Evolutionary conservation across 176 grass and related monocot genomes (phyloP).

Genomic region (Puccinellia tenuiflora): DNA sequence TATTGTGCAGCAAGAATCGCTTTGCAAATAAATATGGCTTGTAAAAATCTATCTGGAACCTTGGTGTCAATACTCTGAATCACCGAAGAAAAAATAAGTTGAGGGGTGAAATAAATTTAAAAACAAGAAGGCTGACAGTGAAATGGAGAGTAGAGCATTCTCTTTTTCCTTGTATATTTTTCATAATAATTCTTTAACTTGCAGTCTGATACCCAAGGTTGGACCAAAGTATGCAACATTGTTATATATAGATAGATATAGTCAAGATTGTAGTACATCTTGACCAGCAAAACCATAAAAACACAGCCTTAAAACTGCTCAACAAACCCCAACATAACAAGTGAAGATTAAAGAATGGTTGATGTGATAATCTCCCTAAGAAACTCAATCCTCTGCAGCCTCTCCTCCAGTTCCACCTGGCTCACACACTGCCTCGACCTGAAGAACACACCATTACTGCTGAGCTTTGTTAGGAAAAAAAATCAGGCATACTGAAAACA

Average conservation of each 20-base stretch:
- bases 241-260: background rate
- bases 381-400: constrained; percentile 68
- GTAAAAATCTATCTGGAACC: background rate
- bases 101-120: background rate
- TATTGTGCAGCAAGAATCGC: background rate
- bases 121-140: background rate
- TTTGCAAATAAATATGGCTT: background rate
- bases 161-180: background rate
- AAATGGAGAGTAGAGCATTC: background rate
- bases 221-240: background rate
- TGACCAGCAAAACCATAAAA: background rate
- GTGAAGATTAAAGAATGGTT: constrained; percentile 63
- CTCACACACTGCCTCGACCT: constrained; percentile 25
- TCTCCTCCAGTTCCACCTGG: constrained; percentile 51
- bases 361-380: constrained; percentile 49
- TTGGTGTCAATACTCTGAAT: background rate
- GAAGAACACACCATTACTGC: background rate
- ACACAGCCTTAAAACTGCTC: background rate
- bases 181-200: background rate
- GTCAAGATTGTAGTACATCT: background rate
- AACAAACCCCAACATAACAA: constrained; percentile 5
- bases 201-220: background rate
- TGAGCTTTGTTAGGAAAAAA: no score
- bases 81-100: background rate
- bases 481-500: background rate